Evolutionary conservation across 352 stramenopile genomes (phyloP).

Genomic region (Pythium brachiatum): DNA sequence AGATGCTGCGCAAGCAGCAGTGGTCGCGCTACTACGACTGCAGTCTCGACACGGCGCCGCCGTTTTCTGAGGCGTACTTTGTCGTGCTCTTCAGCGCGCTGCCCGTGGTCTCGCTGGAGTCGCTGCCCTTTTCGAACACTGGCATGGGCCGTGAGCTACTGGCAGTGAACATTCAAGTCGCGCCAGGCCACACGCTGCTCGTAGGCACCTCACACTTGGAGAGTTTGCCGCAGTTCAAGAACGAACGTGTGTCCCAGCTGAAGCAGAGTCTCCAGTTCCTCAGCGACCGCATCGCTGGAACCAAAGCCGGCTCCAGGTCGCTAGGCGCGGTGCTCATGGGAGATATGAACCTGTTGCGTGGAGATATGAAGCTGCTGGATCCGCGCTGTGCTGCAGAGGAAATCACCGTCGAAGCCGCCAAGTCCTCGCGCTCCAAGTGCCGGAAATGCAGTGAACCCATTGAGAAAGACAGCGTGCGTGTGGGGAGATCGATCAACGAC

Average conservation of each 20-base stretch:
- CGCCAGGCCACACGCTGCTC: slow-evolving; percentile 43
- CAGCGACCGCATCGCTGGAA: slow-evolving; percentile 34
- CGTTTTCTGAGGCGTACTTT: slow-evolving; percentile 74
- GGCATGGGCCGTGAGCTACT: slow-evolving; percentile 76
- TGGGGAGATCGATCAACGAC: slow-evolving; percentile 54
- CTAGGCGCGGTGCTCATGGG: slow-evolving; percentile 74
- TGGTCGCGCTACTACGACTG: slow-evolving; percentile 80
- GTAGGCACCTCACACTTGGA: slow-evolving; percentile 72
- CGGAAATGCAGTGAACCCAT: slow-evolving; percentile 44
- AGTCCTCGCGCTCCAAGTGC: slow-evolving; percentile 53
- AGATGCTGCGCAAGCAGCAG: slow-evolving; percentile 51
- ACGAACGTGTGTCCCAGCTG: slow-evolving; percentile 48
- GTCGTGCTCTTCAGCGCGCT: slow-evolving; percentile 76
- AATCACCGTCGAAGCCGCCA: slow-evolving; percentile 55
- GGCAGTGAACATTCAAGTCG: slow-evolving; percentile 47
- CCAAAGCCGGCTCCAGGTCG: slow-evolving; percentile 23
- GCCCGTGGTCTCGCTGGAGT: slow-evolving; percentile 54
- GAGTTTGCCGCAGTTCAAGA: slow-evolving; percentile 57
- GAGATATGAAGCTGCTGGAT: slow-evolving; percentile 64
- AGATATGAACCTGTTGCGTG: slow-evolving; percentile 64
- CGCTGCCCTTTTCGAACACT: slow-evolving; percentile 66
- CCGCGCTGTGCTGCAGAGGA: slow-evolving; percentile 29
- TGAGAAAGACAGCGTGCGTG: slow-evolving; percentile 40
- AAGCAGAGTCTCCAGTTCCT: slow-evolving; percentile 51
- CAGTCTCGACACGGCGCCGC: slow-evolving; percentile 61